Base-by-base conservation (phyloP, 2,329 filamentous ascomycete genomes). In the Trichoderma pleuroti region DNA sequence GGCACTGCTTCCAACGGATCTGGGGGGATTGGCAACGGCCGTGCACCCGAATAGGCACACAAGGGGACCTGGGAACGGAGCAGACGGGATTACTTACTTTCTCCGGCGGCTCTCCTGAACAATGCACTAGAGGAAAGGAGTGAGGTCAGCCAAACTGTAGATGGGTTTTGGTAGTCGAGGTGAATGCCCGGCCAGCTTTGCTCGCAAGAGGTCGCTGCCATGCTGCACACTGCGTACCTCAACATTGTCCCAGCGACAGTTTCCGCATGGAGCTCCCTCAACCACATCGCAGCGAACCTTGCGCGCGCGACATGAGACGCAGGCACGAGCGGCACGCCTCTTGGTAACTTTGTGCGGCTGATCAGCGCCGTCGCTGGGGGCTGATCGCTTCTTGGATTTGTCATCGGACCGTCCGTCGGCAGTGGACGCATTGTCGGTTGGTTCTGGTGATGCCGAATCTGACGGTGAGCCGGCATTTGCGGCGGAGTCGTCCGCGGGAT, bases 201-300 rank as follows among this genome's bases (percentile, higher is more conserved):
- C 10, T 21, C 46, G 46, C 7, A 11, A 24, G 46, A 14, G 5
- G 46, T 7, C 21, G 46, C 11, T 52, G 46, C 21, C n/a, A 18
- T 52, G n/a, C 12, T 26, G 52, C 24, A 24, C 14, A 8, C 24
- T 18, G 72, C 80, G 66, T 77, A 82, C 81, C 78, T 93, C 90
- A 71, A 93, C 91, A 78, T 92, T 90, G 80, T 93, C 92, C 83
- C 92, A 88, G 73, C 92, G 86, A 82, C 93, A 97, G 81, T 97
- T 97, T 70, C 92, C 94, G 80, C 93, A 97, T 1, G 93, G 93
- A 56, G 91, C 91, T 62, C 92, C 91, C 80, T 97, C 93, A 71
- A 96, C 93, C 70, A 97, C 94, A 83, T 98, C 94, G 84, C 94
- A 98, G 70, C 94, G 89, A 54, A 98, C 94, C 80, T 98, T 98